Percentiles rank a stretch among this genome's conserved stretches.
Evolutionary conservation across 805 yeast genomes (phyloP).

Genomic region (Kodamaea jinghongensis): DNA sequence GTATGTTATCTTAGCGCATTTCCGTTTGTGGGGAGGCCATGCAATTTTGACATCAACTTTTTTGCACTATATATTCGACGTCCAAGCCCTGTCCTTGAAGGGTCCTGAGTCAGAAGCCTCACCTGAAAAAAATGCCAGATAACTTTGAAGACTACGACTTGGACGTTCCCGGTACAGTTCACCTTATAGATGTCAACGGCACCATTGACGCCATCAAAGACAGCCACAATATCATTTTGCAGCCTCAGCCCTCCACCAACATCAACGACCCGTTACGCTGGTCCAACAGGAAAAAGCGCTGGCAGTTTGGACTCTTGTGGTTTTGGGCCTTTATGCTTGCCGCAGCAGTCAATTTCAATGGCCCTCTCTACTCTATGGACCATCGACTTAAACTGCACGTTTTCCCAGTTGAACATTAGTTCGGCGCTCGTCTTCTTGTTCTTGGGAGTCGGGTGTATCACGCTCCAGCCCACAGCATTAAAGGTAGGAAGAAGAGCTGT

Average conservation of each 20-base stretch:
- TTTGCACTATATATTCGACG: too few relatives aligned
- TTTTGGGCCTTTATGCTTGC: slow-evolving; percentile 31
- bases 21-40: too few relatives aligned
- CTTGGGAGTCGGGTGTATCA: slow-evolving; percentile 39
- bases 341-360: slow-evolving; percentile 23
- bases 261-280: slow-evolving; percentile 36
- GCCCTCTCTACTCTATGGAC: slow-evolving; percentile 38
- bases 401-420: slow-evolving; percentile 43
- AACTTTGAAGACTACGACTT: slow-evolving; percentile 1
- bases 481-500: slow-evolving; percentile 30
- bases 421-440: slow-evolving; percentile 50
- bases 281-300: slow-evolving; percentile 25
- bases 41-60: too few relatives aligned
- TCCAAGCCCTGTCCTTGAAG: too few relatives aligned
- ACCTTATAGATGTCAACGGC: slow-evolving; percentile 45
- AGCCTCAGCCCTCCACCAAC: slow-evolving; percentile 34
- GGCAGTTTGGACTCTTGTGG: slow-evolving; percentile 28
- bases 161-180: slow-evolving; percentile 49
- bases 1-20: too few relatives aligned
- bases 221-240: slow-evolving; percentile 26
- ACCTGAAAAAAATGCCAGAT: too few relatives aligned
- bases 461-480: slow-evolving; percentile 36
- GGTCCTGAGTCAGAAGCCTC: too few relatives aligned
- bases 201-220: slow-evolving; percentile 28
- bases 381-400: slow-evolving; percentile 27